Evolutionary conservation across 2,329 filamentous ascomycete species (phyloP).

Genomic region (Hymenoscyphus scutula): DNA sequence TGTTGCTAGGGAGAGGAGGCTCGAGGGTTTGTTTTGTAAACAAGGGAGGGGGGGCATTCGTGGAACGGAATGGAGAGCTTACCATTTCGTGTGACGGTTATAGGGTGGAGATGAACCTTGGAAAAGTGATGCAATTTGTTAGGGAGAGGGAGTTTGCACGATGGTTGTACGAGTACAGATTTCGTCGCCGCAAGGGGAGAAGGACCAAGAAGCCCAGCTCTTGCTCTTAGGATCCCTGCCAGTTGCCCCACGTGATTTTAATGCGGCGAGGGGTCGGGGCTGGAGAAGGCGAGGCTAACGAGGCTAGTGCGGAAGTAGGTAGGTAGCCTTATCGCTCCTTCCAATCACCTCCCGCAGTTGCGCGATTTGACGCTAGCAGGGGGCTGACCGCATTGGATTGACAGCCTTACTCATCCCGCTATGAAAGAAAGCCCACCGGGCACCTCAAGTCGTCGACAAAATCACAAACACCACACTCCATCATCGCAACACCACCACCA

Average conservation of each 20-base stretch:
- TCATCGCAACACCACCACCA: background rate
- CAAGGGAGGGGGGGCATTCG: constrained; percentile 13
- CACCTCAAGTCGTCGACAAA: no score
- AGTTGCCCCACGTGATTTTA: background rate
- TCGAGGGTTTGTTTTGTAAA: constrained; percentile 20
- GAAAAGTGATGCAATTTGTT: constrained; percentile 6
- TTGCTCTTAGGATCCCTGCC: background rate
- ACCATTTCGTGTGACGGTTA: constrained; percentile 28
- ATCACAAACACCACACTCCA: background rate
- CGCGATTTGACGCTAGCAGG: background rate
- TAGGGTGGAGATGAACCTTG: constrained; percentile 8
- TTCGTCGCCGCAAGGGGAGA: constrained; percentile 7
- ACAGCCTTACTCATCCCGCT: background rate
- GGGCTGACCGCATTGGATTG: background rate
- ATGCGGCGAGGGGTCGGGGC: background rate
- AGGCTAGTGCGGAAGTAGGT: no score
- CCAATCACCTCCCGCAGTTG: background rate
- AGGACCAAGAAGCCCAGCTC: background rate
- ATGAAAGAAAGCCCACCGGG: constrained; percentile 1
- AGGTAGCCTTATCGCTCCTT: background rate
- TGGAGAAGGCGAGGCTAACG: background rate
- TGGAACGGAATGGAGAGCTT: constrained; percentile 9
- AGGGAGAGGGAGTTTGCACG: constrained; percentile 15
- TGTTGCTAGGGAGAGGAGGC: constrained; percentile 7
- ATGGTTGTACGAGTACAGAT: constrained; percentile 19